These are phyloP conservation scores for Cryptosporidium canis DNA, from an alignment of 169 alveolate genomes.

Conservation along the genomic window DNA sequence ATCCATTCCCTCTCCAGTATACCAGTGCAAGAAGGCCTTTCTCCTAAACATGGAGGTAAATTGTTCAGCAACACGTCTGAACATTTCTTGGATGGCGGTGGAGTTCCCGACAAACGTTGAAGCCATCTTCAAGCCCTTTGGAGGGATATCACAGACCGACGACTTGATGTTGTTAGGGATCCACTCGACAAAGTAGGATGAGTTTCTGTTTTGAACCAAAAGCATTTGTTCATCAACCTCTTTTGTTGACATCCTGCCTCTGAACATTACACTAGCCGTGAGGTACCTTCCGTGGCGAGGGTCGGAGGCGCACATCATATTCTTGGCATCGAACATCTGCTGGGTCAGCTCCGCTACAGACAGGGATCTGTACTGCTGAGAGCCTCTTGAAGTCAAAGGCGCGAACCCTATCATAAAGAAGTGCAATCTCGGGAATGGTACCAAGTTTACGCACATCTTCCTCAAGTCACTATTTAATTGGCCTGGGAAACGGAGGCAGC, in stretches of 20 bases:
- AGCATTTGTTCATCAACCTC: slow-evolving; percentile 99
- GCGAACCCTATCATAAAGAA: slow-evolving; percentile 99
- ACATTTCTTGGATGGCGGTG: slow-evolving; percentile 97
- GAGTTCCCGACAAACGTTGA: slow-evolving; percentile 97
- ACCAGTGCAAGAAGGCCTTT: slow-evolving; percentile 98
- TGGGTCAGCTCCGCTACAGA: slow-evolving; percentile 99
- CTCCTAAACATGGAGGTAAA: slow-evolving; percentile 98
- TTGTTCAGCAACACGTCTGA: slow-evolving; percentile 96
- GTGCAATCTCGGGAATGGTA: slow-evolving; percentile 98
- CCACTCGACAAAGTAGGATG: slow-evolving; percentile 98
- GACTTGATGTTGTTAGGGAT: slow-evolving; percentile 97
- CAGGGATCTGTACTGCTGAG: slow-evolving; percentile 98
- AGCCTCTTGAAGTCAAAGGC: slow-evolving; percentile 97
- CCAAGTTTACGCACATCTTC: slow-evolving; percentile 96
- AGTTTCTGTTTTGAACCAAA: slow-evolving; percentile 96
- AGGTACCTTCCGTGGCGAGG: slow-evolving; percentile 99
- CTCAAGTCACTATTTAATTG: slow-evolving; percentile 95
- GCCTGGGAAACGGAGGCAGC: slow-evolving; percentile 97
- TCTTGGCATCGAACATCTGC: slow-evolving; percentile 99
- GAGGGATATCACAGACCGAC: slow-evolving; percentile 98
- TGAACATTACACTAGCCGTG: slow-evolving; percentile 98
- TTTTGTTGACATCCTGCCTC: slow-evolving; percentile 99
- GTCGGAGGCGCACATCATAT: slow-evolving; percentile 99
- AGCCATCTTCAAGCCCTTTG: slow-evolving; percentile 97
- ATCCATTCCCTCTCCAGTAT: slow-evolving; percentile 99